Evolutionary conservation across 148 eudicot species (phyloP), one percentile per base, ranked within the genome.

Genomic region (Vaccinium darrowii): DNA sequence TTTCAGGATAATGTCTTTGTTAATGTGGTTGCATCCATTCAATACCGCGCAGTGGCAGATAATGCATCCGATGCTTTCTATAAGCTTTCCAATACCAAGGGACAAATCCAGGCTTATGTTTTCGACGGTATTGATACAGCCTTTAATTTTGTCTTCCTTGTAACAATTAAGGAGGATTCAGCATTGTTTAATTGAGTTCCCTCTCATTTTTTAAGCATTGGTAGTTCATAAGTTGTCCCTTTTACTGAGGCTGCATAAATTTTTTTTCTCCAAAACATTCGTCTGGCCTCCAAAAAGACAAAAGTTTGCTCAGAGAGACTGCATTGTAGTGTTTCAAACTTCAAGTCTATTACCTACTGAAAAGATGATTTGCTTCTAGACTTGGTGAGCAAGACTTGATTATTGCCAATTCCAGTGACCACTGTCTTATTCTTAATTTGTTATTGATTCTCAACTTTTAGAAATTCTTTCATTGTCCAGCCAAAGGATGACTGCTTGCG

Each of bases 1-100:
- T n/a, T 87, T 63, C 89, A 89, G 91, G 91, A 89, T 60, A 89
- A 89, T 86, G 91, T 89, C 56, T 89, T 89, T 84, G 91, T 89
- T 30, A 89, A 79, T 39, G 88, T 89, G 82, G 91, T 90, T 63
- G 91, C 91, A 23, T 90, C 91, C 18, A 82, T 90, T 56, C 91
- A 90, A 25, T 90, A 89, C 63, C 89, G 89, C 79, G 91, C 91
- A 73, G 11, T 89, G 87, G 78, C 88, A 7, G 87, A 87, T 0
- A 89, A 87, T 56, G 91, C 89, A 23, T 36, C 88, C 81, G 91
- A 89, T 87, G 91, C 91, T 73, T 89, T 86, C 72, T 89, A 89
- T 51, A 89, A 87, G 83, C 91, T 89, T 79, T 81, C 89, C 33
- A 87, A 89, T 81, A 89, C 91, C 36, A 89, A 82, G 88, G 83